A percentile compares a stretch with the other conserved stretches of the same genome.
These are phyloP conservation scores for Globisporangium cederbergense DNA, from an alignment of 352 stramenopile species.

Conservation along the genomic window DNA sequence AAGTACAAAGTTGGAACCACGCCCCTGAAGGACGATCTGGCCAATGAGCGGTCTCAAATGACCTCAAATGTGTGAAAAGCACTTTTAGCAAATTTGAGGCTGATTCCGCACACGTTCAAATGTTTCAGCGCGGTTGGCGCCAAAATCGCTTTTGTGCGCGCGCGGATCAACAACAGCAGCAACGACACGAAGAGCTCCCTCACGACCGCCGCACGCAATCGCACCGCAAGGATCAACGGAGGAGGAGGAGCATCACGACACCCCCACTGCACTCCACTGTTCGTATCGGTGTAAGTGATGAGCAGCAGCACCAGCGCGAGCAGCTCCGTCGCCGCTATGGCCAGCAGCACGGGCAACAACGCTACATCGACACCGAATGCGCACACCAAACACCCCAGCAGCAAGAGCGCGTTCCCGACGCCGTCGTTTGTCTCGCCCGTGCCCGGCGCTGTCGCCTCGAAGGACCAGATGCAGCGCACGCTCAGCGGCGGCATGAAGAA, in stretches of 20 bases:
- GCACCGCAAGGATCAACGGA: neutral
- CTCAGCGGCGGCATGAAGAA: slow-evolving; percentile 31
- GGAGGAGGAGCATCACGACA: neutral
- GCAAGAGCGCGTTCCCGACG: slow-evolving; percentile 20
- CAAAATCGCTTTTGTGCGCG: slow-evolving; percentile 1
- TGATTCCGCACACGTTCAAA: neutral
- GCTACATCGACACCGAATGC: slow-evolving; percentile 8
- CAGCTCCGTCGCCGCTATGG: slow-evolving; percentile 23
- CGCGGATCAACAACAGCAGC: neutral
- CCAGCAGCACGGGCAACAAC: neutral
- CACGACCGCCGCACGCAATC: neutral
- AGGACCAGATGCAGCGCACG: slow-evolving; percentile 31
- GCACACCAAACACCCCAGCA: slow-evolving; percentile 1
- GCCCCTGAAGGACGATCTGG: too few relatives aligned
- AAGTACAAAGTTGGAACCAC: too few relatives aligned
- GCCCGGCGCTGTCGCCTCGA: slow-evolving; percentile 13
- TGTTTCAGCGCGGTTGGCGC: slow-evolving; percentile 1
- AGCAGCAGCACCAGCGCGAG: neutral
- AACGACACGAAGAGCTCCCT: neutral
- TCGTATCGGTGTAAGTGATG: neutral
- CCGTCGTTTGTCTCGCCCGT: slow-evolving; percentile 43
- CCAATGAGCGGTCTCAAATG: too few relatives aligned
- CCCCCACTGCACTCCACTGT: neutral
- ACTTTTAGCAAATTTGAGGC: too few relatives aligned
- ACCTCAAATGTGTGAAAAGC: too few relatives aligned